Conservation (phyloP, 495 filamentous ascomycete genomes). For the Talaromyces thailandensis region DNA sequence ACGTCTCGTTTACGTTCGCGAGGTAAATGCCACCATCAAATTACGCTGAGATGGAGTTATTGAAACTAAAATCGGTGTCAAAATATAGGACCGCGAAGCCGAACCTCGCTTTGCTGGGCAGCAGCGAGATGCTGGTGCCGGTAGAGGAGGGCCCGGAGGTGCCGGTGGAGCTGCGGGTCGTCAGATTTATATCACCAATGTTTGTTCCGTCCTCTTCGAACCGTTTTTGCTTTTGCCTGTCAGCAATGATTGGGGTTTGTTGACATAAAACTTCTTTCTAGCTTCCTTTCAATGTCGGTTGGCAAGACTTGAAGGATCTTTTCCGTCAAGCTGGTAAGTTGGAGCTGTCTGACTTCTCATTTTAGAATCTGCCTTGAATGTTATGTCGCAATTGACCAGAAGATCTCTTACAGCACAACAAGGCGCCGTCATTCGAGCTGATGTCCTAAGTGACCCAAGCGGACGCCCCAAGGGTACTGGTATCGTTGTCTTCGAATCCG, state of each 20-base stretch:
- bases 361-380: background rate
- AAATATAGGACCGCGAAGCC: constrained; percentile 75
- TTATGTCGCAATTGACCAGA: constrained; percentile 23
- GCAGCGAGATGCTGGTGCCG: constrained; percentile 43
- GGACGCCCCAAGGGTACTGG: constrained; percentile 92
- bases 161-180: constrained; percentile 51
- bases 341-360: constrained; percentile 6
- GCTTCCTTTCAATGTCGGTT: constrained; percentile 96
- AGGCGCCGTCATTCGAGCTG: constrained; percentile 86
- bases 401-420: constrained; percentile 45
- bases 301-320: constrained; percentile 98
- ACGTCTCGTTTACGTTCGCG: constrained; percentile 93
- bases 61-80: constrained; percentile 11
- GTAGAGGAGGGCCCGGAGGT: constrained; percentile 34
- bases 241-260: constrained; percentile 1
- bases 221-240: constrained; percentile 12
- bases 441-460: constrained; percentile 86
- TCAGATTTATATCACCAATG: constrained; percentile 96
- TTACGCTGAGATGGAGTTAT: background rate
- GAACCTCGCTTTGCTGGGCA: constrained; percentile 86
- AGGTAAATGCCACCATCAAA: constrained; percentile 47
- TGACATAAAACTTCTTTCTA: constrained; percentile 36
- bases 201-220: constrained; percentile 50
- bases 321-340: constrained; percentile 95
- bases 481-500: constrained; percentile 90